Conservation (phyloP, 306 rosid species). For the Glycyrrhiza uralensis region DNA sequence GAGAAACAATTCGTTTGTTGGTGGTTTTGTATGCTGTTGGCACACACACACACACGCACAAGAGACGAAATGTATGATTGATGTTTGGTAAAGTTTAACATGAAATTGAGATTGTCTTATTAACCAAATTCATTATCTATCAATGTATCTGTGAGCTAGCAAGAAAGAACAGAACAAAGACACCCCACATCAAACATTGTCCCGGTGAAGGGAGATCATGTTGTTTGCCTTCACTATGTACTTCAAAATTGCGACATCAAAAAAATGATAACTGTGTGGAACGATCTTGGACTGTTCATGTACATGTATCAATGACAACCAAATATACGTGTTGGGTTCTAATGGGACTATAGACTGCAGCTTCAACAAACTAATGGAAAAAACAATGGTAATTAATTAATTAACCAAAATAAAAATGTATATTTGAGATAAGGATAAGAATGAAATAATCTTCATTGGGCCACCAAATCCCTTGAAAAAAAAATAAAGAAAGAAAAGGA, state of each 20-base stretch:
- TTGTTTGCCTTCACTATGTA: constrained; percentile 27
- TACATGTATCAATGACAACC: constrained; percentile 26
- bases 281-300: constrained; percentile 23
- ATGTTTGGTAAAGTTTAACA: constrained; percentile 31
- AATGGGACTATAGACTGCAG: constrained; percentile 16
- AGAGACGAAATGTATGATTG: constrained; percentile 29
- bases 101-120: constrained; percentile 36
- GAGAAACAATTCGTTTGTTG: background rate
- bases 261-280: background rate
- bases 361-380: background rate
- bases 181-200: constrained; percentile 30
- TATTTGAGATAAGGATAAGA: background rate
- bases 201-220: constrained; percentile 19
- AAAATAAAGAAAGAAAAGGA: too few relatives aligned
- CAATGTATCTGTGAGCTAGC: background rate
- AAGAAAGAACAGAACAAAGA: constrained; percentile 34
- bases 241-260: background rate
- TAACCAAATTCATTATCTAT: constrained; percentile 30
- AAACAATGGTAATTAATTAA: background rate
- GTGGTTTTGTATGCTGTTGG: constrained; percentile 8
- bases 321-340: constrained; percentile 25
- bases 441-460: background rate
- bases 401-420: background rate
- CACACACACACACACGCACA: constrained; percentile 9
- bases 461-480: background rate